phyloP scores from a whole-genome alignment of 345 rosid genomes.

The Corchorus olitorius region DNA sequence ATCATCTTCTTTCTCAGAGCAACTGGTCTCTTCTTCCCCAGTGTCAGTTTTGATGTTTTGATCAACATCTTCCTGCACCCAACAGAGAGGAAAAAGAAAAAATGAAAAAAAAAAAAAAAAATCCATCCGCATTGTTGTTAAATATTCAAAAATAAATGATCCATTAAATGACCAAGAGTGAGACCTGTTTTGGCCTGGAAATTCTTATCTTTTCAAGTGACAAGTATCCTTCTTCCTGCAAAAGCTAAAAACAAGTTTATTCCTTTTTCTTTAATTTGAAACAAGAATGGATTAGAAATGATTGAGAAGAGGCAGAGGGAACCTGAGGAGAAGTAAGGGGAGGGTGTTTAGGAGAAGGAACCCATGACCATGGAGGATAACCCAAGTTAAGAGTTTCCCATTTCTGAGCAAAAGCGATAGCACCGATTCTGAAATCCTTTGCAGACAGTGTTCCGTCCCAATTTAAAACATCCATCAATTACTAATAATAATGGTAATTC shows the following conservation, averaged over 20 bases:
- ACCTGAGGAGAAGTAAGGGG: slow-evolving; percentile 41
- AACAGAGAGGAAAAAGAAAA: not conserved
- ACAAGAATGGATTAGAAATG: not conserved
- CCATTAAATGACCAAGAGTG: not conserved
- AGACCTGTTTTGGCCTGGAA: slow-evolving; percentile 45
- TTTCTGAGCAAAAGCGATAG: slow-evolving; percentile 46
- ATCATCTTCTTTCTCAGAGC: slow-evolving; percentile 35
- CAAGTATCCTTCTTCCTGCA: slow-evolving; percentile 60
- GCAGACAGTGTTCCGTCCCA: slow-evolving; percentile 64
- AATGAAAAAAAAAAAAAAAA: too few species aligned
- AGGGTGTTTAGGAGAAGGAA: slow-evolving; percentile 41
- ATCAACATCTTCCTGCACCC: slow-evolving; percentile 32
- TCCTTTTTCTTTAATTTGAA: not conserved
- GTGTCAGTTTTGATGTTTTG: slow-evolving; percentile 22
- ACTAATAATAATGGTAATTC: too few species aligned
- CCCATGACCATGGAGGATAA: slow-evolving; percentile 67
- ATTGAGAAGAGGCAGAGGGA: not conserved
- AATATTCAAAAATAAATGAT: not conserved
- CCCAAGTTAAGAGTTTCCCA: slow-evolving; percentile 48
- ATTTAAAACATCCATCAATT: slow-evolving; percentile 28
- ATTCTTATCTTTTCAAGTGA: slow-evolving; percentile 57
- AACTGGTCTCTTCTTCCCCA: slow-evolving; percentile 31
- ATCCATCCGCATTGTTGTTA: not conserved
- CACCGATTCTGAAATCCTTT: slow-evolving; percentile 49
- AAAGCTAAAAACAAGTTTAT: not conserved